Percentiles rank a stretch among this genome's conserved stretches.
These are phyloP conservation scores for Phytophthora boehmeriae DNA, from an alignment of 352 stramenopile genomes.

Conservation along the genomic window DNA sequence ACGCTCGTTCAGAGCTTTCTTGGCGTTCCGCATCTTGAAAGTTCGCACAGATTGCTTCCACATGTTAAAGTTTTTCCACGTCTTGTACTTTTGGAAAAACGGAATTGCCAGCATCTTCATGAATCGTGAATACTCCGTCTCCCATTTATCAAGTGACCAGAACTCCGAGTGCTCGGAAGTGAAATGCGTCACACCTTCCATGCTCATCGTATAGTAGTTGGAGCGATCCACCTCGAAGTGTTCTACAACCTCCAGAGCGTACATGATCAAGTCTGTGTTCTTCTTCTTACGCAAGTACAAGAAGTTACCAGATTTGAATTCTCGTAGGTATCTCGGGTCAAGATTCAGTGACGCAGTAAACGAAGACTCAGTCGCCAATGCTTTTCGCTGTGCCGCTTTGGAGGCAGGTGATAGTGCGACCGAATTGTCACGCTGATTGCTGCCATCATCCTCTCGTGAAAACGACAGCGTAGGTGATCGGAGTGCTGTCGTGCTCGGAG, in stretches of 20 bases:
- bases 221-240: constrained; percentile 82
- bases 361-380: constrained; percentile 35
- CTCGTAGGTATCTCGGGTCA: constrained; percentile 69
- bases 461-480: constrained; percentile 8
- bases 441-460: constrained; percentile 31
- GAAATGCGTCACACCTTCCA: constrained; percentile 93
- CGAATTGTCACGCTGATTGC: constrained; percentile 14
- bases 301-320: constrained; percentile 85
- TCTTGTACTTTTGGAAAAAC: constrained; percentile 93
- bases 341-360: constrained; percentile 84
- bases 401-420: constrained; percentile 34
- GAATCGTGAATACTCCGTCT: constrained; percentile 92
- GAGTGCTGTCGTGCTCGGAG: constrained; percentile 18
- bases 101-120: constrained; percentile 89
- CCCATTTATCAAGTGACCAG: constrained; percentile 92
- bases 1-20: constrained; percentile 75
- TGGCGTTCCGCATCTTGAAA: constrained; percentile 88
- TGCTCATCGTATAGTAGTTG: constrained; percentile 94
- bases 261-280: constrained; percentile 79
- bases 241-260: constrained; percentile 82
- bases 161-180: constrained; percentile 89
- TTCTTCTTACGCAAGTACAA: constrained; percentile 76
- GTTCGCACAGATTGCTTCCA: constrained; percentile 91
- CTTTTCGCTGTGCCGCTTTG: constrained; percentile 34
- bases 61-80: constrained; percentile 95